phyloP scores from a whole-genome alignment of 192 early-diverging fungal species.

The Geranomyces michiganensis region DNA sequence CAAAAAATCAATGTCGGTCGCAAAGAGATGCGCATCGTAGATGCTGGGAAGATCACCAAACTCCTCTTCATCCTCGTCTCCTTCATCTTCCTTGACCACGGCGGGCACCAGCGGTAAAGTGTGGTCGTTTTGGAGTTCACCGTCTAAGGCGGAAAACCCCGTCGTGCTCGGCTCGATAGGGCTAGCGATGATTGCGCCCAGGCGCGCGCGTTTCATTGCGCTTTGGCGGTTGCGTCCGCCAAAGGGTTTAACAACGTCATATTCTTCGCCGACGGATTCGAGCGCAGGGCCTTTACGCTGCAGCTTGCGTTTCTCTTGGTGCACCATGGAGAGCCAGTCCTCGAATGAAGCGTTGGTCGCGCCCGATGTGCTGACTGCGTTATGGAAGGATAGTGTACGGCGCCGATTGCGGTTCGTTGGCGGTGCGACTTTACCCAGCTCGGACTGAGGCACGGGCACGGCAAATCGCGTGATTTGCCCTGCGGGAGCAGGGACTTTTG shows the following conservation, averaged over 20 bases:
- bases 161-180: no score
- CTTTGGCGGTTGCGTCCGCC: not conserved
- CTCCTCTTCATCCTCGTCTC: not conserved
- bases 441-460: slow-evolving; percentile 32
- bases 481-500: slow-evolving; percentile 33
- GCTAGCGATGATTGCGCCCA: not conserved
- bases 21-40: slow-evolving; percentile 57
- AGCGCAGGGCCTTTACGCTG: not conserved
- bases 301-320: slow-evolving; percentile 22
- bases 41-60: not conserved
- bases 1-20: slow-evolving; percentile 65
- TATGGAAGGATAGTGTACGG: slow-evolving; percentile 48
- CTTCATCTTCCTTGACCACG: slow-evolving; percentile 20
- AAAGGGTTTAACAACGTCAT: slow-evolving; percentile 45
- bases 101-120: no score
- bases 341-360: slow-evolving; percentile 38
- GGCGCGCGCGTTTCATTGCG: not conserved
- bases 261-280: slow-evolving; percentile 27
- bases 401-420: slow-evolving; percentile 37
- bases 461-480: slow-evolving; percentile 50
- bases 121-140: no score
- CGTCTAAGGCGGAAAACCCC: no score
- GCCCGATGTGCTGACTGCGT: slow-evolving; percentile 47
- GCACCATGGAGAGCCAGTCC: slow-evolving; percentile 54
- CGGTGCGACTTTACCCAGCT: slow-evolving; percentile 34